Conservation (phyloP, 306 rosid species). For the Sicyos edulis region DNA sequence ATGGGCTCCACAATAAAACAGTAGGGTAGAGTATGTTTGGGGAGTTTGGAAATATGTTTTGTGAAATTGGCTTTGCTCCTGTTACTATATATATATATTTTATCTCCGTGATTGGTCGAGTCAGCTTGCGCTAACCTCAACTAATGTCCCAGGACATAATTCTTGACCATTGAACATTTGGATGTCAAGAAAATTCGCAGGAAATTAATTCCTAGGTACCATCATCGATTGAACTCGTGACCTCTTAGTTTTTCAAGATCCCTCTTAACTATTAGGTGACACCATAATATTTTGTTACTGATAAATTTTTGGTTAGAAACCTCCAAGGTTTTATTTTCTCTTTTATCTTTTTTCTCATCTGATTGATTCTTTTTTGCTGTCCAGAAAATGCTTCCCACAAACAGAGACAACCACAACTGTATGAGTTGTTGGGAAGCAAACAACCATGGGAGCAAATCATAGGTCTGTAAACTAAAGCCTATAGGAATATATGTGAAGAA, state of each 20-base stretch:
- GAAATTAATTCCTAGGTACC: too few species aligned
- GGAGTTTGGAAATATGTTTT: conserved; percentile 12
- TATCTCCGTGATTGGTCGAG: too few species aligned
- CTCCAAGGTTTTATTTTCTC: not conserved
- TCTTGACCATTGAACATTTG: too few species aligned
- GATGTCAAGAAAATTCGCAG: too few species aligned
- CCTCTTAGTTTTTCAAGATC: too few species aligned
- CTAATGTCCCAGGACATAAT: too few species aligned
- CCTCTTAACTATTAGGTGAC: too few species aligned
- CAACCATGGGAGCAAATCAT: conserved; percentile 7
- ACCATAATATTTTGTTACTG: too few species aligned
- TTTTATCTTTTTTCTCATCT: not conserved
- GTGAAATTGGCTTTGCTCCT: conserved; percentile 13
- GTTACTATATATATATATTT: too few species aligned
- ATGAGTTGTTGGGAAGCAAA: conserved; percentile 18
- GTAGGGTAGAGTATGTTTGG: conserved; percentile 2
- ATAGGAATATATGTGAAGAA: conserved; percentile 4
- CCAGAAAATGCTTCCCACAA: conserved; percentile 13
- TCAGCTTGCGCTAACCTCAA: too few species aligned
- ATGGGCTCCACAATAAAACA: conserved; percentile 22
- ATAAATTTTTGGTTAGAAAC: conserved; percentile 3
- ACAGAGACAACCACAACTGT: conserved; percentile 21
- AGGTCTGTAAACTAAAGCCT: conserved; percentile 7
- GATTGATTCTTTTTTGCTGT: conserved; percentile 18
- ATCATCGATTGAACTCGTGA: too few species aligned